Base-by-base conservation (phyloP, 352 stramenopile genomes). In the Phytophthora kernoviae region DNA sequence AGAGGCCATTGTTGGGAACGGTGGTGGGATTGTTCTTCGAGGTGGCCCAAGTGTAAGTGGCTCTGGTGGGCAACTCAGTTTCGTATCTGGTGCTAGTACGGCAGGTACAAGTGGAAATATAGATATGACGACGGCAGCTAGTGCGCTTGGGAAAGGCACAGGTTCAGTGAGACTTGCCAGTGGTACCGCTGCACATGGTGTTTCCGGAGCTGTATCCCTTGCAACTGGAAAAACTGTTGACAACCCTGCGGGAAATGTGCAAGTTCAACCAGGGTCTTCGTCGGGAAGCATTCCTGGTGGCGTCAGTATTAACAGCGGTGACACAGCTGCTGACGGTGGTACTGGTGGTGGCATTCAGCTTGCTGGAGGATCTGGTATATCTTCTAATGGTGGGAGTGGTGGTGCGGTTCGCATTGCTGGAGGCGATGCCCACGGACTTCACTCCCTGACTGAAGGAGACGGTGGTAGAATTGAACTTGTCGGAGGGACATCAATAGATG, bases 41-140 rank as follows among this genome's bases (percentile, higher is more conserved):
- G 88, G 79, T 24, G 86, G 86, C 11, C 53, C 58, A 42, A 77
- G 79, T 17, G 54, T 52, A 9, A 69, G 56, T 26, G 84, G 85
- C 12, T 47, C 48, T 46, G 75, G 67, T 18, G 79, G 79, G 18
- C 40, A 27, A 44, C 54, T 90, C 22, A 54, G 42, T 8, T 27
- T 88, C 17, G 58, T 57, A 12, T 78, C 64, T 45, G 78, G 78
- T 40, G 41, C 21, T 20, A 84, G 78, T 32, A 22, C 47, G n/a
- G 59, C 43, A 40, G 73, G 74, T 42, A 22, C 60, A 30, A 73
- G 63, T 47, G 72, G 68, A 40, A 58, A 40, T 49, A 40, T 80
- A 14, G 57, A 63, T 21, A 37, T 81, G 37, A 45, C 34, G 27
- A 68, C 67, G 11, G 47, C 62, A 14, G 21, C 43, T 46, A 68